A percentile compares a stretch with the other conserved stretches of the same genome.
Conservation (phyloP, 257 asterid species). For the Linaria vulgaris region DNA sequence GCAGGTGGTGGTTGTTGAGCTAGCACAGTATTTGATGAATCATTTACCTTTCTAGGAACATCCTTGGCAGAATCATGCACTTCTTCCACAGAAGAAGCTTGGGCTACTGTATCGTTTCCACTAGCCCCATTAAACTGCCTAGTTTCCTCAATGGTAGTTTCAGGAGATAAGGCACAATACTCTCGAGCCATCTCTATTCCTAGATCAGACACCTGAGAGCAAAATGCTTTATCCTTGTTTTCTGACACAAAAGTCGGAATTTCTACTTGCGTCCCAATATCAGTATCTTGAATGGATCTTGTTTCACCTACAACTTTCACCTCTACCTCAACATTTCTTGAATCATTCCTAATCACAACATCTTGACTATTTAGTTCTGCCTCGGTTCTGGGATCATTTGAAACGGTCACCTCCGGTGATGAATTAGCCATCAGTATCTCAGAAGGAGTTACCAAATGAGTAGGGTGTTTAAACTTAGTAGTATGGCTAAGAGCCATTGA, state of each 20-base stretch:
- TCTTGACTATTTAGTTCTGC: constrained; percentile 63
- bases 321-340: constrained; percentile 65
- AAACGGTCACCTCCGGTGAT: constrained; percentile 60
- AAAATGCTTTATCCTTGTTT: constrained; percentile 68
- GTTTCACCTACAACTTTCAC: constrained; percentile 79
- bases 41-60: constrained; percentile 40
- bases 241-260: constrained; percentile 54
- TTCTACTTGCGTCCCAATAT: constrained; percentile 53
- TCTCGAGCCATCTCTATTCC: constrained; percentile 88
- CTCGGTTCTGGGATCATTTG: constrained; percentile 57
- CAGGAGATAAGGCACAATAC: constrained; percentile 60
- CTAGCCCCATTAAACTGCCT: constrained; percentile 53
- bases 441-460: constrained; percentile 95
- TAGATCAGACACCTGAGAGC: constrained; percentile 85
- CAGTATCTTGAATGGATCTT: constrained; percentile 51
- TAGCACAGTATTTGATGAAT: constrained; percentile 37
- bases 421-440: constrained; percentile 87
- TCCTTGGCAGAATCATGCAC: constrained; percentile 48
- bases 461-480: constrained; percentile 86
- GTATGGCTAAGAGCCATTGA: constrained; percentile 52
- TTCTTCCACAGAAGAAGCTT: constrained; percentile 47
- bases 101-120: constrained; percentile 37
- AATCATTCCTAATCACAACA: constrained; percentile 53
- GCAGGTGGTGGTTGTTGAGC: constrained; percentile 45
- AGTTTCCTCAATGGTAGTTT: constrained; percentile 61